Evolutionary conservation across 495 filamentous ascomycete genomes (phyloP).

Genomic region (Terfezia boudieri): DNA sequence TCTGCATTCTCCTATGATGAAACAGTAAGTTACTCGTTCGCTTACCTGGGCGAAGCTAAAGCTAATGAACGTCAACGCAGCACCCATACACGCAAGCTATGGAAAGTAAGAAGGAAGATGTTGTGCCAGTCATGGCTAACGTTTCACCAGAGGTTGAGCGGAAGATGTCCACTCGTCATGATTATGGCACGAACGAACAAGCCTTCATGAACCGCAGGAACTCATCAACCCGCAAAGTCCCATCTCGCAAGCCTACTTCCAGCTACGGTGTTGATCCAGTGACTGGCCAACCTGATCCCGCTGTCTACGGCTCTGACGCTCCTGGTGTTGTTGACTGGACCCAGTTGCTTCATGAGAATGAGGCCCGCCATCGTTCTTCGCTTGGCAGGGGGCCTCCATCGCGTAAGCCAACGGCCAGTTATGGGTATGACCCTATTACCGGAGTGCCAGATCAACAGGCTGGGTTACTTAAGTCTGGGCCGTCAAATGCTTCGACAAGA

Average conservation of each 20-base stretch:
- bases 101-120: constrained; percentile 8
- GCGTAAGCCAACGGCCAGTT: too few species aligned
- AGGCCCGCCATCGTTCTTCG: too few species aligned
- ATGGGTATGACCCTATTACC: too few species aligned
- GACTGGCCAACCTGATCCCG: constrained; percentile 13
- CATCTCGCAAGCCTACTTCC: constrained; percentile 23
- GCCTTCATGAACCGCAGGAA: not conserved
- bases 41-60: too few species aligned
- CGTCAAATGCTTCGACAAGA: constrained; percentile 2
- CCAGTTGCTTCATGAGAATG: too few species aligned
- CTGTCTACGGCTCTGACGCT: too few species aligned
- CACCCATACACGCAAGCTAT: constrained; percentile 11
- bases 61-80: not conserved
- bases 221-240: constrained; percentile 23
- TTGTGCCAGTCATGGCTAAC: constrained; percentile 11
- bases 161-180: constrained; percentile 12
- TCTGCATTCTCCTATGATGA: not conserved
- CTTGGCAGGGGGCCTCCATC: too few species aligned
- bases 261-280: constrained; percentile 21
- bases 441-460: too few species aligned
- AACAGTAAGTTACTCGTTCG: not conserved
- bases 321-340: too few species aligned
- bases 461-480: too few species aligned
- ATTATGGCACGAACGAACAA: constrained; percentile 8
- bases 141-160: constrained; percentile 12